Conservation (phyloP, 495 filamentous ascomycete species). For the Penicillium macrosclerotiorum region DNA sequence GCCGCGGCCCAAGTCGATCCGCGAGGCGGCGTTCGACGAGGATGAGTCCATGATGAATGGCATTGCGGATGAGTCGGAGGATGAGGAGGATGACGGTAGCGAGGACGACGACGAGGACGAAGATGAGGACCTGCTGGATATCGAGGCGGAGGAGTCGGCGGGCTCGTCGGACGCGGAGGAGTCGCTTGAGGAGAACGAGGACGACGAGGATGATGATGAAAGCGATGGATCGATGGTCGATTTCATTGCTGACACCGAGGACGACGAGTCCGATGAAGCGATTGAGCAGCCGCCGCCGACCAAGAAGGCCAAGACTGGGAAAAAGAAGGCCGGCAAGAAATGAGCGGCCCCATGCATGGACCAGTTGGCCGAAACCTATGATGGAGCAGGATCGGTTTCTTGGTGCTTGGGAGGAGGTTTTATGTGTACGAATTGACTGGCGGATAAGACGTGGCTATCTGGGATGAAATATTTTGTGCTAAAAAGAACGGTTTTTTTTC, state of each 20-base stretch:
- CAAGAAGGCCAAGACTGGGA: slow-evolving; percentile 42
- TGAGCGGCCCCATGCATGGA: too few species aligned
- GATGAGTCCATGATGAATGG: slow-evolving; percentile 49
- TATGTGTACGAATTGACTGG: slow-evolving; percentile 20
- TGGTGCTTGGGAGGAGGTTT: not conserved
- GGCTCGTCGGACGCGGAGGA: slow-evolving; percentile 50
- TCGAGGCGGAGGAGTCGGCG: slow-evolving; percentile 46
- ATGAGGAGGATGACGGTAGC: slow-evolving; percentile 39
- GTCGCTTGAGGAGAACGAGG: slow-evolving; percentile 43
- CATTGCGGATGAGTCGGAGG: slow-evolving; percentile 36
- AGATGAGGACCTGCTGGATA: slow-evolving; percentile 38
- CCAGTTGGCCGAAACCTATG: too few species aligned
- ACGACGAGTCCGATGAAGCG: slow-evolving; percentile 40
- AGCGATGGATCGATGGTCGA: slow-evolving; percentile 44
- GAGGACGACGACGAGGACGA: slow-evolving; percentile 43
- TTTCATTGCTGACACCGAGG: slow-evolving; percentile 47
- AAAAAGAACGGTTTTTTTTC: slow-evolving; percentile 9
- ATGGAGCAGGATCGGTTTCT: too few species aligned
- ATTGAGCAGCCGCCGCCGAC: slow-evolving; percentile 31
- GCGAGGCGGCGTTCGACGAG: slow-evolving; percentile 38
- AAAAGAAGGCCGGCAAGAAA: slow-evolving; percentile 34
- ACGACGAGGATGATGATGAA: slow-evolving; percentile 42
- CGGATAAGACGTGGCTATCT: slow-evolving; percentile 12
- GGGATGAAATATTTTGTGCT: too few species aligned
- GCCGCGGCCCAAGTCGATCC: slow-evolving; percentile 41